A percentile compares a stretch with the other conserved stretches of the same genome.
Evolutionary conservation across 768 basidiomycete species (phyloP).

Genomic region (Lentinula raphanica): DNA sequence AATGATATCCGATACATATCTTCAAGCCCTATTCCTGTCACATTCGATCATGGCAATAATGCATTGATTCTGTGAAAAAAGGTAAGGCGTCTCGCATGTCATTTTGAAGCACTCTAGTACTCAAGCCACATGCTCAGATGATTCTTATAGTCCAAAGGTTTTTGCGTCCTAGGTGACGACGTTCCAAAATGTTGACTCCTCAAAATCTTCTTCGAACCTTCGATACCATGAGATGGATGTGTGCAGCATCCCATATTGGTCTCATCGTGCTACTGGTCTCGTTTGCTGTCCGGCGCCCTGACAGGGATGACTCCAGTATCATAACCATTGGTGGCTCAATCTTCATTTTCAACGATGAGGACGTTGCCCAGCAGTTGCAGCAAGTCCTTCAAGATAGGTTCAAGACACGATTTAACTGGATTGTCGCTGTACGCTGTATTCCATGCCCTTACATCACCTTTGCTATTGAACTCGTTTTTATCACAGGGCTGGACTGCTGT

Average conservation of each 20-base stretch:
- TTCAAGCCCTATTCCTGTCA: not conserved
- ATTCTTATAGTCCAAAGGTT: not conserved
- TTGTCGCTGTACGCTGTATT: not conserved
- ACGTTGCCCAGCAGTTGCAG: not conserved
- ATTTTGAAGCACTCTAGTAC: too few relatives aligned
- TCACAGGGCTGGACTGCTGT: not conserved
- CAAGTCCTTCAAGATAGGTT: not conserved
- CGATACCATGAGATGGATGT: constrained; percentile 1
- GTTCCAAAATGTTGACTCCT: too few relatives aligned
- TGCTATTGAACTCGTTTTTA: too few relatives aligned
- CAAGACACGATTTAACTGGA: not conserved
- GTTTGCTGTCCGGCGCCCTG: not conserved
- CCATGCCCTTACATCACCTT: too few relatives aligned
- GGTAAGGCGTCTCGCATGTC: too few relatives aligned
- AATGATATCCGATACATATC: too few relatives aligned
- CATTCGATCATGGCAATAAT: not conserved
- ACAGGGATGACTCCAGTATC: not conserved
- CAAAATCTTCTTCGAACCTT: not conserved
- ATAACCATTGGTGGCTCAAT: not conserved
- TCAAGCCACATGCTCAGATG: too few relatives aligned
- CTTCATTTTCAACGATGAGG: not conserved
- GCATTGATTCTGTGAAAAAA: not conserved
- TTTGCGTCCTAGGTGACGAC: too few relatives aligned
- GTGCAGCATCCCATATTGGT: not conserved
- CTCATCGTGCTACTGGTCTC: not conserved